Percentiles rank a stretch among this genome's conserved stretches.
Conservation (phyloP, 2,329 filamentous ascomycete species). For the Cladosporium sp. region DNA sequence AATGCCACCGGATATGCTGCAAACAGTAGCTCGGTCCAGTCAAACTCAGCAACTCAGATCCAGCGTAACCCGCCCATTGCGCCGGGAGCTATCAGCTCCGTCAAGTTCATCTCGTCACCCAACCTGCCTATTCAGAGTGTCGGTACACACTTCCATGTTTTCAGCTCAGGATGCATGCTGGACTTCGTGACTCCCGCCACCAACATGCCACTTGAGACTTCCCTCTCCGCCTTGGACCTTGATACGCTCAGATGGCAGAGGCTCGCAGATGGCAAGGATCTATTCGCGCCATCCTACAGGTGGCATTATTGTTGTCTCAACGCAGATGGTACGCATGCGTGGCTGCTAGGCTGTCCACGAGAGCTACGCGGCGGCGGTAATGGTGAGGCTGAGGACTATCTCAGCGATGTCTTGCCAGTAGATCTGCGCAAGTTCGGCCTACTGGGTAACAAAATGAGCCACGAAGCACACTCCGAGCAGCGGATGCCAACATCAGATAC, state of each 20-base stretch:
- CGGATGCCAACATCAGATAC: slow-evolving; percentile 51
- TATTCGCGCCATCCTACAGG: slow-evolving; percentile 86
- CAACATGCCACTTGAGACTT: slow-evolving; percentile 84
- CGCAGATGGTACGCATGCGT: slow-evolving; percentile 90
- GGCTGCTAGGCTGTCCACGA: slow-evolving; percentile 88
- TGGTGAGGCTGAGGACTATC: slow-evolving; percentile 78
- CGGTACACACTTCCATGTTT: slow-evolving; percentile 92
- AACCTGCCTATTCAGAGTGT: slow-evolving; percentile 84
- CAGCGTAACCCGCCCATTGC: slow-evolving; percentile 53
- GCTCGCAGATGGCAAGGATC: slow-evolving; percentile 86
- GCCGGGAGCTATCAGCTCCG: slow-evolving; percentile 81
- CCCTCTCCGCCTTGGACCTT: slow-evolving; percentile 82
- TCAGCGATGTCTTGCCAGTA: slow-evolving; percentile 91
- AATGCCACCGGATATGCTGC: slow-evolving; percentile 63
- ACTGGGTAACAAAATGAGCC: slow-evolving; percentile 66
- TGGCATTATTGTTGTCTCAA: slow-evolving; percentile 99
- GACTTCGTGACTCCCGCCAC: slow-evolving; percentile 92
- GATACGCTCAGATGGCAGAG: slow-evolving; percentile 89
- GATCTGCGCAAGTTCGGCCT: slow-evolving; percentile 90
- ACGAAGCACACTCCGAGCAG: slow-evolving; percentile 33
- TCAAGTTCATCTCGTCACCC: slow-evolving; percentile 84
- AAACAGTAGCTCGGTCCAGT: slow-evolving; percentile 60
- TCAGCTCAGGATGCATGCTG: slow-evolving; percentile 85
- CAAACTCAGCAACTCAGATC: slow-evolving; percentile 42
- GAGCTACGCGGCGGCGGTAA: slow-evolving; percentile 66